Evolutionary conservation across 495 filamentous ascomycete species (phyloP), one percentile per base, ranked within the genome.

Genomic region (Podospora didyma): DNA sequence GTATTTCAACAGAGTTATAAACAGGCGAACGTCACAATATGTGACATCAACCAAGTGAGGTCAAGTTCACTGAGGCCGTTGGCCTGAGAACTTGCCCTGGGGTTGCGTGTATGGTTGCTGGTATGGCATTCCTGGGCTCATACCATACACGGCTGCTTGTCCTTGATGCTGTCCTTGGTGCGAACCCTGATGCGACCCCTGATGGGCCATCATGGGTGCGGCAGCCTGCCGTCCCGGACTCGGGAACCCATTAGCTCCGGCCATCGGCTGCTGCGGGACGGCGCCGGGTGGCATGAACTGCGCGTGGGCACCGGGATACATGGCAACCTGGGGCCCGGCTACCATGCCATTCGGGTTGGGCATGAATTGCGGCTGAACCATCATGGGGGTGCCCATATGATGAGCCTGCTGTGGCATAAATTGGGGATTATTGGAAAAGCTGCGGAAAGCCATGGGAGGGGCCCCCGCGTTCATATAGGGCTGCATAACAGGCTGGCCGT

Each of bases 181-280:
- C 21, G 88, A 91, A 49, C 86, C 86, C 68, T 83, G 79, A 41
- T 73, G 88, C 21, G 88, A 91, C 49, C 86, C 86, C 68, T 83
- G n/a, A n/a, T n/a, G 75, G 24, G 67, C 77, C 82, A 90, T 89
- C 89, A 93, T 92, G 74, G 92, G 86, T 2, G 89, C 89, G 1
- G n/a, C n/a, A n/a, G 88, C 82, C 23, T 82, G 82, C 19, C 89
- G 81, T 50, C 89, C 84, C 1, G 90, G 89, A 64, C 89, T 93
- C n/a, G 89, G 88, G 70, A 87, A 96, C 17, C 89, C 89, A 63
- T 85, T 92, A 2, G 86, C 79, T 12, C 72, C 76, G 19, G 74
- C 72, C 62, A 80, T 76, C 10, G 82, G 79, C 68, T 86, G 84
- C 11, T 85, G 83, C 41, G 85, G 83, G 17, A 81, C 82, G 16